phyloP scores from a whole-genome alignment of 495 filamentous ascomycete species.

The Aspergillus incahuasiensis region DNA sequence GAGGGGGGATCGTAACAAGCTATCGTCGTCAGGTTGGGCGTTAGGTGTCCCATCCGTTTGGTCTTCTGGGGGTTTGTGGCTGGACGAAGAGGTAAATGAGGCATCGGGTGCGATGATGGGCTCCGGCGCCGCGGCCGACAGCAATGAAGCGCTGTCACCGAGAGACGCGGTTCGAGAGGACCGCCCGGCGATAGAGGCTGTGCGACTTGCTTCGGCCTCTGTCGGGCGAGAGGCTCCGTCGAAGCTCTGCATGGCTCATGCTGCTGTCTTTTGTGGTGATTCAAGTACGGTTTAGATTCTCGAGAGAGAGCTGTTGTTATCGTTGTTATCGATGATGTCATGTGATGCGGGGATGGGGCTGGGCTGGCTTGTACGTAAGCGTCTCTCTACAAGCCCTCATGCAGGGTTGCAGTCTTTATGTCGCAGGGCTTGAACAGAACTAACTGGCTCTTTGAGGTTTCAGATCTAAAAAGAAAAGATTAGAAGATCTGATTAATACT shows the following conservation, averaged over 20 bases:
- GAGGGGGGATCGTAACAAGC: slow-evolving; percentile 12
- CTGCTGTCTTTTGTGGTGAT: not conserved
- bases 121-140: slow-evolving; percentile 12
- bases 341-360: not conserved
- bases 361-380: not conserved
- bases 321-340: not conserved
- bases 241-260: slow-evolving; percentile 35
- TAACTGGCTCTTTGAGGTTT: too few species aligned
- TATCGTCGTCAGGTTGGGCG: slow-evolving; percentile 15
- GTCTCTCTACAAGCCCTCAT: too few species aligned
- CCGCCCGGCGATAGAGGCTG: slow-evolving; percentile 8
- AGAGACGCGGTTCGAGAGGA: slow-evolving; percentile 17
- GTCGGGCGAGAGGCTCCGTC: slow-evolving; percentile 28
- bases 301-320: not conserved
- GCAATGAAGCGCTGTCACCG: slow-evolving; percentile 11
- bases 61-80: slow-evolving; percentile 14
- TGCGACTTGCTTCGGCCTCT: slow-evolving; percentile 15
- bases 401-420: too few species aligned
- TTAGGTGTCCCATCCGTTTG: slow-evolving; percentile 7
- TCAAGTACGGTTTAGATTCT: not conserved
- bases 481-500: too few species aligned
- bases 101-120: slow-evolving; percentile 8
- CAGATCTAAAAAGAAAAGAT: too few species aligned
- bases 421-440: too few species aligned
- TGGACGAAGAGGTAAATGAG: slow-evolving; percentile 13